These are phyloP conservation scores for Pelargonium australe DNA, from an alignment of 441 rosid genomes.

Conservation along the genomic window DNA sequence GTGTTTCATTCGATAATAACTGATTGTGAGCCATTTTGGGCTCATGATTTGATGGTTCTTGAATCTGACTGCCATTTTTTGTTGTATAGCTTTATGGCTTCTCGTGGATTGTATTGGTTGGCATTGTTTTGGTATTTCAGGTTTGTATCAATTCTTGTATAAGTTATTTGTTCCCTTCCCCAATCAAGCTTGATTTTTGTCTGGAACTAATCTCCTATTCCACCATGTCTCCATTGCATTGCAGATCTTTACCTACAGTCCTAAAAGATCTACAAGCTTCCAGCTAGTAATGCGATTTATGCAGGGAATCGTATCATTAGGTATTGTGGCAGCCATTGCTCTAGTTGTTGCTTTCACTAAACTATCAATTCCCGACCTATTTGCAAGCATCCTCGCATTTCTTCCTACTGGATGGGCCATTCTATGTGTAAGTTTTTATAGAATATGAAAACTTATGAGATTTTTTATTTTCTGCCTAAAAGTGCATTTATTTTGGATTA, in stretches of 20 bases:
- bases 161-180: neutral
- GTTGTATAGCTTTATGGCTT: conserved; percentile 71
- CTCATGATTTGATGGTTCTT: neutral
- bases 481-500: neutral
- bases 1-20: too few species aligned
- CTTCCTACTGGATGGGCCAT: conserved; percentile 98
- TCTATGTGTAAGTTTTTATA: conserved; percentile 54
- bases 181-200: conserved; percentile 7
- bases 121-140: conserved; percentile 74
- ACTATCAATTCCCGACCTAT: conserved; percentile 56
- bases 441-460: neutral
- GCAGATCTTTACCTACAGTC: conserved; percentile 97
- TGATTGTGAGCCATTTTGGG: too few species aligned
- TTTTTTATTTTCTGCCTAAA: neutral
- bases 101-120: conserved; percentile 82
- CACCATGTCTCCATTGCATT: conserved; percentile 16
- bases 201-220: conserved; percentile 3
- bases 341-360: conserved; percentile 50
- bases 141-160: conserved; percentile 27
- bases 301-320: conserved; percentile 71
- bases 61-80: neutral
- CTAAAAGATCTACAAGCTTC: conserved; percentile 91
- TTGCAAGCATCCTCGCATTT: conserved; percentile 83
- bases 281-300: conserved; percentile 85
- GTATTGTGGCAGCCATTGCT: conserved; percentile 69